Conservation (phyloP, 257 asterid genomes). For the Solanum clarkiae region DNA sequence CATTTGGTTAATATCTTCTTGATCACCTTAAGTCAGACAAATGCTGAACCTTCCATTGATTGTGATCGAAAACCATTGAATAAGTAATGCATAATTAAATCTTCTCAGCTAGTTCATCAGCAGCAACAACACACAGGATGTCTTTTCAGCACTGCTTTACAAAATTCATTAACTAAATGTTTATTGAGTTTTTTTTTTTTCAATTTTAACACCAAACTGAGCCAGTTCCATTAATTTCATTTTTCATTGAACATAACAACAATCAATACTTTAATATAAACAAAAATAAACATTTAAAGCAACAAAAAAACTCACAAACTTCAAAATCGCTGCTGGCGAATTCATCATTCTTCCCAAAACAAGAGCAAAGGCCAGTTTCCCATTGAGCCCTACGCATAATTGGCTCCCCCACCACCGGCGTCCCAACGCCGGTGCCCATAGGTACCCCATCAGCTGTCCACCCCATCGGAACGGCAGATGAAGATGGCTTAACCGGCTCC, state of each 20-base stretch:
- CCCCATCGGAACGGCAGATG: slow-evolving; percentile 20
- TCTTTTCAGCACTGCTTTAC: not conserved
- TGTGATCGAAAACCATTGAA: not conserved
- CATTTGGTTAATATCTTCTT: not conserved
- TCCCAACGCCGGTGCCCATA: not conserved
- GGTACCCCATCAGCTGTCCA: slow-evolving; percentile 41
- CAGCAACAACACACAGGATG: not conserved
- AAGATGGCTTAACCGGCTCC: not conserved
- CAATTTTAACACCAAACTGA: not conserved
- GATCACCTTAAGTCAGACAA: not conserved
- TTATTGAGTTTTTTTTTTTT: not conserved
- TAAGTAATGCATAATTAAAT: not conserved
- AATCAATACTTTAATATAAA: not conserved
- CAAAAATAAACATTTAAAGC: not conserved
- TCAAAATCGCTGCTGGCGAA: slow-evolving; percentile 56
- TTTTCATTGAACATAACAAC: not conserved
- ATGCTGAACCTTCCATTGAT: not conserved
- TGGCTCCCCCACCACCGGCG: slow-evolving; percentile 10
- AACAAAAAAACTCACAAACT: slow-evolving; percentile 35
- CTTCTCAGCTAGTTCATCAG: not conserved
- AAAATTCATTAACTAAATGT: not conserved
- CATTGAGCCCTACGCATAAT: slow-evolving; percentile 28
- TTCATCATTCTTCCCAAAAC: slow-evolving; percentile 44
- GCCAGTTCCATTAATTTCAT: not conserved
- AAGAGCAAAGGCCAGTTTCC: slow-evolving; percentile 42